Conservation (phyloP, 345 rosid species). For the rapeseed (Brassica napus) region DNA sequence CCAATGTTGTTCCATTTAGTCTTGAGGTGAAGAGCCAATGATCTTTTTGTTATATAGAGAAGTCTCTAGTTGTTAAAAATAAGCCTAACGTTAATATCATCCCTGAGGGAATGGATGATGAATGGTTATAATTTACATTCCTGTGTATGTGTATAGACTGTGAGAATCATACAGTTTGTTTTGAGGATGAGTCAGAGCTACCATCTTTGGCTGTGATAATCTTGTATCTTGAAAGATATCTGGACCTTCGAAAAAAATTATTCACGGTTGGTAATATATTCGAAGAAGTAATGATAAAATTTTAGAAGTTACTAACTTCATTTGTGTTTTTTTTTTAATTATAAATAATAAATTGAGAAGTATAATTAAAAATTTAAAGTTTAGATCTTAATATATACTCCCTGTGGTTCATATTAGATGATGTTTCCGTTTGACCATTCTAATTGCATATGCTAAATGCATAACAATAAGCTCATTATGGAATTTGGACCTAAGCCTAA, state of each 20-base stretch:
- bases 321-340: no score
- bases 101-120: slow-evolving; percentile 7
- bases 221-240: background rate
- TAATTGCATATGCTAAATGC: background rate
- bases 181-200: background rate
- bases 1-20: slow-evolving; percentile 23
- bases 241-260: background rate
- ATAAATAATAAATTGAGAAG: no score
- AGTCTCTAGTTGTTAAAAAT: slow-evolving; percentile 23
- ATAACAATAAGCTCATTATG: background rate
- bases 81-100: slow-evolving; percentile 15
- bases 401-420: no score
- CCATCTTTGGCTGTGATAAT: background rate
- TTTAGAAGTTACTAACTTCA: no score
- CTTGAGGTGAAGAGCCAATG: slow-evolving; percentile 21
- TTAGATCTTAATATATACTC: no score
- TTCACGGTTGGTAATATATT: no score
- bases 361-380: no score
- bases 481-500: background rate
- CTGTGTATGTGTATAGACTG: slow-evolving; percentile 31
- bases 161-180: background rate
- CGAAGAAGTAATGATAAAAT: no score
- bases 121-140: slow-evolving; percentile 22
- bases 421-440: no score
- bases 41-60: slow-evolving; percentile 26